Conservation (phyloP, 768 basidiomycete species). For the Tricholoma bakamatsutake region DNA sequence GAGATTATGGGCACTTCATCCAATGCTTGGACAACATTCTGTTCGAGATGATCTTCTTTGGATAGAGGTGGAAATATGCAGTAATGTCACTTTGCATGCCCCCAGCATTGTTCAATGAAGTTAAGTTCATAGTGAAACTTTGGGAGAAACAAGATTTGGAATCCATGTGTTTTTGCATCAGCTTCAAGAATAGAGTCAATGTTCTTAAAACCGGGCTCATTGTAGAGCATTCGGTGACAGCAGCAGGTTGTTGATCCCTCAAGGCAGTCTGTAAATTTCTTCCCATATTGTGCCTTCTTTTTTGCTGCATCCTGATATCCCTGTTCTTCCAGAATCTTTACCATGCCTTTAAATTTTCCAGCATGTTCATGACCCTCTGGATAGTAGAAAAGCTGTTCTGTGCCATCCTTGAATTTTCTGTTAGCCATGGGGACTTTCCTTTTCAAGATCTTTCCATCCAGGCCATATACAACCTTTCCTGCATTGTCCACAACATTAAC, state of each 20-base stretch:
- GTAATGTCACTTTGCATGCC: constrained; percentile 17
- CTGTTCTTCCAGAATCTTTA: constrained; percentile 22
- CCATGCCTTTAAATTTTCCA: constrained; percentile 38
- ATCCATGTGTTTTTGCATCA: constrained; percentile 5
- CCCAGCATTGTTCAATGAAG: no score
- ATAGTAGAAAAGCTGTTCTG: constrained; percentile 19
- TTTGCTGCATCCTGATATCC: constrained; percentile 16
- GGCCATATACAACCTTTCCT: constrained; percentile 18
- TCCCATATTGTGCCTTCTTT: constrained; percentile 12
- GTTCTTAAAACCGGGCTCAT: constrained; percentile 35
- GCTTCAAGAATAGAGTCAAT: constrained; percentile 27
- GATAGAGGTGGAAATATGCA: constrained; percentile 13
- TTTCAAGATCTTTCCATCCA: constrained; percentile 19
- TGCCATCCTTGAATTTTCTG: constrained; percentile 11
- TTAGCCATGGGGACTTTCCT: constrained; percentile 22
- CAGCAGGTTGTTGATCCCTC: constrained; percentile 22
- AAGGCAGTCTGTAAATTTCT: constrained; percentile 22
- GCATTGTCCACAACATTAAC: not conserved
- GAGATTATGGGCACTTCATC: no score
- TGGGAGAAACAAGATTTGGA: not conserved
- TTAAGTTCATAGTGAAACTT: no score
- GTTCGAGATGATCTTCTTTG: no score
- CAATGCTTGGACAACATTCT: no score
- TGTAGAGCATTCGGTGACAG: constrained; percentile 29
- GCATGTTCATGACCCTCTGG: constrained; percentile 17